Evolutionary conservation across 495 filamentous ascomycete genomes (phyloP), one percentile per base, ranked within the genome.

Genomic region (Cercophora scortea): DNA sequence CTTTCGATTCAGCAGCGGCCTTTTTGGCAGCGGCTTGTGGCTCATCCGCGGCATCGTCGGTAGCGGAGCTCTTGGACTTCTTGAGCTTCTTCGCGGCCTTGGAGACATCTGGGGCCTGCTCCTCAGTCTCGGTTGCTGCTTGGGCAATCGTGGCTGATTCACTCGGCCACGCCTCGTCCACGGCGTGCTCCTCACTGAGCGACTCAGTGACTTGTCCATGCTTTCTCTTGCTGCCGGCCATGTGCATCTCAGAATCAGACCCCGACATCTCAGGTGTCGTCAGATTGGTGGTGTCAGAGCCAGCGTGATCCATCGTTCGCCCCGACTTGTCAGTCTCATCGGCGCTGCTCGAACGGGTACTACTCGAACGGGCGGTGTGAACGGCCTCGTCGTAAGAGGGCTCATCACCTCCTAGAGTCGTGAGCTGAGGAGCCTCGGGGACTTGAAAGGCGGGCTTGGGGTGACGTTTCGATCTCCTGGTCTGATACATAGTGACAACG

Each of bases 311-410:
- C 15, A 10, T 19, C 19, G 19, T 42, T 8, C 19, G 38, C 16
- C 48, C 51, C 16, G 43, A 49, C 45, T 49, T 49, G 16, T 40
- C 36, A 8, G 38, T 25, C 8, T 51, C 49, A 42, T 53, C 51
- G 44, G 43, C 18, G 45, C 45, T 54, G 32, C 45, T 53, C 33
- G 49, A 17, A n/a, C 33, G n/a, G 47, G 47, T 41, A 35, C 15
- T 42, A 38, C 34, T 49, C 9, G 36, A 38, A 38, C 13, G 10
- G 36, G 10, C 13, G 36, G 9, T 38, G 13, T 13, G 13, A 38
- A 13, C 9, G 13, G 36, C 15, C 43, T 45, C 13, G 36, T 38
- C 13, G 13, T 13, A 38, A 8, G 36, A 38, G 13, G 36, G 35
- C 43, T 45, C 11, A n/a, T 32, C 43, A 25, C n/a, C 10, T 17